Percentiles rank a stretch among this genome's conserved stretches.
These are phyloP conservation scores for Zalaria obscura DNA, from an alignment of 2,329 filamentous ascomycete genomes.

Conservation along the genomic window DNA sequence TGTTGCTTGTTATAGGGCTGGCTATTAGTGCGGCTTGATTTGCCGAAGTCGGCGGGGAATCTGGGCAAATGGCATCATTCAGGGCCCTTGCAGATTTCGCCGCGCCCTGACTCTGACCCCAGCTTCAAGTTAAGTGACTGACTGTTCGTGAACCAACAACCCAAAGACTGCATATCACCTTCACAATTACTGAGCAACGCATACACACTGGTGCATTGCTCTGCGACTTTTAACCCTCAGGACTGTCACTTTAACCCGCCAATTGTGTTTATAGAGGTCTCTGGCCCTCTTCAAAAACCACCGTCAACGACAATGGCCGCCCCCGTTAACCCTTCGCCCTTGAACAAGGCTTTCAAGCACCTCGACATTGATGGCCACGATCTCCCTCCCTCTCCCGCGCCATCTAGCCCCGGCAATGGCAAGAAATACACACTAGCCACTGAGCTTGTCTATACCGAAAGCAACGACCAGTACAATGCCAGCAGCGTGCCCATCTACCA, in stretches of 20 bases:
- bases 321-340: slow-evolving; percentile 14
- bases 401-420: slow-evolving; percentile 76
- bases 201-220: too few relatives aligned
- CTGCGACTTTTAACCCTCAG: too few relatives aligned
- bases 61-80: too few relatives aligned
- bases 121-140: too few relatives aligned
- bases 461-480: slow-evolving; percentile 91
- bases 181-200: too few relatives aligned
- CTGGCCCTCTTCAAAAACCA: slow-evolving; percentile 12
- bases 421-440: slow-evolving; percentile 88
- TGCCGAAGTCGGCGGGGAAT: too few relatives aligned
- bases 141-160: too few relatives aligned
- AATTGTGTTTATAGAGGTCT: slow-evolving; percentile 13
- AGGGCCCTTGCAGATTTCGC: too few relatives aligned
- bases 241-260: background rate
- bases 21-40: too few relatives aligned
- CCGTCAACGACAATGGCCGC: slow-evolving; percentile 13
- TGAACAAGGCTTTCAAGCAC: slow-evolving; percentile 29
- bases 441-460: slow-evolving; percentile 90
- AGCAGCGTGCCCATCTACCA: slow-evolving; percentile 96
- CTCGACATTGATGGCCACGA: slow-evolving; percentile 73
- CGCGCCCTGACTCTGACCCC: too few relatives aligned
- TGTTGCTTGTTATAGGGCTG: too few relatives aligned
- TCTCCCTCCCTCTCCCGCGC: slow-evolving; percentile 80
- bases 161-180: too few relatives aligned